Evolutionary conservation across 2,329 filamentous ascomycete species (phyloP).

Genomic region (Exophiala oligosperma): DNA sequence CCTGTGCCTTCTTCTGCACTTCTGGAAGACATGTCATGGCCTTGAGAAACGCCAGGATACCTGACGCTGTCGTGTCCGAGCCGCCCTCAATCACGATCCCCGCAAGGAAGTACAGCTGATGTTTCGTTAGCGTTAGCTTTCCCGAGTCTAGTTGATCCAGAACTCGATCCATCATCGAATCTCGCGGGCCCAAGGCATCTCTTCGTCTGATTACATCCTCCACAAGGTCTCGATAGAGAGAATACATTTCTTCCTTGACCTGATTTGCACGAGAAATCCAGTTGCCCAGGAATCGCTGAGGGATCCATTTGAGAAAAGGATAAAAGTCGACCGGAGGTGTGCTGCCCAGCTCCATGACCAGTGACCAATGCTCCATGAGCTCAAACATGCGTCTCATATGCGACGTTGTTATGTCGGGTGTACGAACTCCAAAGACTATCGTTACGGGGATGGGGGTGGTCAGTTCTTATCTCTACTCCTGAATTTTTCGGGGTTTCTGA

Average conservation of each 20-base stretch:
- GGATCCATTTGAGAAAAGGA: slow-evolving; percentile 21
- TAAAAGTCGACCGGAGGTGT: slow-evolving; percentile 26
- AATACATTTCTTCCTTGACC: slow-evolving; percentile 41
- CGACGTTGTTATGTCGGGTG: not conserved
- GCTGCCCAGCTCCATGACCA: slow-evolving; percentile 14
- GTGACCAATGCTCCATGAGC: not conserved
- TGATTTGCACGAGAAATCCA: slow-evolving; percentile 38
- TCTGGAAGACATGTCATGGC: not conserved
- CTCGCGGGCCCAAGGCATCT: slow-evolving; percentile 22
- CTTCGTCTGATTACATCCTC: slow-evolving; percentile 36
- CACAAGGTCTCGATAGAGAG: slow-evolving; percentile 38
- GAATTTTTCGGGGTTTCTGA: too few species aligned
- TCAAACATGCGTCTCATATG: not conserved
- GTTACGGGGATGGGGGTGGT: too few species aligned
- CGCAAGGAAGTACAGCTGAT: slow-evolving; percentile 11
- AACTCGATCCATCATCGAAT: slow-evolving; percentile 41
- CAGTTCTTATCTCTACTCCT: too few species aligned
- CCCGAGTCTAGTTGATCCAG: slow-evolving; percentile 35
- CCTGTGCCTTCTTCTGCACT: not conserved
- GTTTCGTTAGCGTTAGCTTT: not conserved
- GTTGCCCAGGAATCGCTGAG: slow-evolving; percentile 30
- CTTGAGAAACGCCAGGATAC: not conserved
- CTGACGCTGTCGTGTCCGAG: not conserved
- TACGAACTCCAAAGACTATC: not conserved
- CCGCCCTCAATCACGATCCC: slow-evolving; percentile 19